Conservation (phyloP, 257 asterid species). For the Fraxinus cuspidata region DNA sequence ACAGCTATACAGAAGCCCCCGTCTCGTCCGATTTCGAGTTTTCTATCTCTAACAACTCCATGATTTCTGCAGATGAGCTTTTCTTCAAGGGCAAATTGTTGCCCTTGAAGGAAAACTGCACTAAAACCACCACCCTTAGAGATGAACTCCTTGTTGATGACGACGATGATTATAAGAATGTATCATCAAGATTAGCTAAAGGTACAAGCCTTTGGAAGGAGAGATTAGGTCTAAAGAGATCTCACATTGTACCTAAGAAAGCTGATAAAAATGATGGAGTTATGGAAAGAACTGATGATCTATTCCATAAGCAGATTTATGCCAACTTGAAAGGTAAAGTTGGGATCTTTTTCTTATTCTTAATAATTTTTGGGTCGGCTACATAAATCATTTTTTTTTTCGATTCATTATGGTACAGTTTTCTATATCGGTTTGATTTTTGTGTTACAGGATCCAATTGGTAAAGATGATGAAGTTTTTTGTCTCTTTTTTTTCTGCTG, state of each 20-base stretch:
- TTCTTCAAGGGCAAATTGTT: constrained; percentile 72
- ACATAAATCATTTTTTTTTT: not conserved
- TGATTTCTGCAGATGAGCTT: constrained; percentile 77
- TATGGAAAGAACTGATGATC: constrained; percentile 60
- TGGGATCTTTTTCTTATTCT: not conserved
- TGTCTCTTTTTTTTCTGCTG: not conserved
- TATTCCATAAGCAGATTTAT: constrained; percentile 26
- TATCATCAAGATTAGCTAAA: constrained; percentile 30
- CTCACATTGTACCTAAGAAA: constrained; percentile 44
- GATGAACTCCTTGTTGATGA: constrained; percentile 67
- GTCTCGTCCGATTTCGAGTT: constrained; percentile 83
- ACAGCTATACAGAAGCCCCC: constrained; percentile 76
- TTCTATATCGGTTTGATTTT: not conserved
- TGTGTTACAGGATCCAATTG: constrained; percentile 20
- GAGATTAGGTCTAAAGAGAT: constrained; percentile 48
- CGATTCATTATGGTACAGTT: not conserved
- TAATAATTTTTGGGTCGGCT: not conserved
- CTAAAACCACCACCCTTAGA: constrained; percentile 56
- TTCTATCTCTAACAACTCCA: constrained; percentile 47
- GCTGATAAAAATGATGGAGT: constrained; percentile 32
- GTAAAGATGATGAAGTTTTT: constrained; percentile 15
- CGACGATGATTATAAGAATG: constrained; percentile 30
- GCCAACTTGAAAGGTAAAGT: constrained; percentile 33
- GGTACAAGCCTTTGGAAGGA: constrained; percentile 68
- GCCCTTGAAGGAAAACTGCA: constrained; percentile 49